Base-by-base conservation (phyloP, 2,329 filamentous ascomycete species). In the Xylariomycetidae sp. region DNA sequence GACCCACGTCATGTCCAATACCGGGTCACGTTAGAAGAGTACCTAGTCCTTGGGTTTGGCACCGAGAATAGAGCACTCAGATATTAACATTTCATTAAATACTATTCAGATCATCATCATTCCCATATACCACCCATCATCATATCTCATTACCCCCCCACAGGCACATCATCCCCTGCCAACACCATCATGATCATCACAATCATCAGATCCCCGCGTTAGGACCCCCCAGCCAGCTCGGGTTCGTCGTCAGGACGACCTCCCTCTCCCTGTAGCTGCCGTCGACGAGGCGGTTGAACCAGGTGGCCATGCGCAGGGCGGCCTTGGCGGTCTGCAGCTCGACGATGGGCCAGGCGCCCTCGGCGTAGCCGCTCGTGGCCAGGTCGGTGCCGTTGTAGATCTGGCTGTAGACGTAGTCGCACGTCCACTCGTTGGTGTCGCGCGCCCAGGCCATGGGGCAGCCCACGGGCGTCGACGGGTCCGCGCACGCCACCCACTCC, bases 401-500 rank as follows among this genome's bases (percentile, higher is more conserved):
- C 31, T 48, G 41, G n/a, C 38, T 38, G 31, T 45, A 45, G 7
- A 48, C 45, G 26, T 45, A 44, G 37, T 45, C 42, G 27, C 45
- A 48, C 13, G 42, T 45, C 41, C 42, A 46, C 11, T 34, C 43
- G 31, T 48, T 48, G 17, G 42, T 45, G 23, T 48, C 45, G 12
- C 42, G 42, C 2, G 45, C 45, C 45, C 43, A 48, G 20, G 16
- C 22, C 18, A 44, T 16, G 12, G 43, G 34, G 31, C 41, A 44
- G 6, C 25, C 33, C 12, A 29, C 8, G 15, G 45, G 35, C 9
- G 31, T 33, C 25, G 38, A 37, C 18, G 42, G 38, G 26, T 48
- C 36, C 12, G 30, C 39, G 41, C 43, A 44, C 3, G 43, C 36
- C 4, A 42, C 17, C 43, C 38, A 45, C 14, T 44, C 45, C 12